Conservation (phyloP, 208 protist genomes). For the Crithidia sp. region DNA sequence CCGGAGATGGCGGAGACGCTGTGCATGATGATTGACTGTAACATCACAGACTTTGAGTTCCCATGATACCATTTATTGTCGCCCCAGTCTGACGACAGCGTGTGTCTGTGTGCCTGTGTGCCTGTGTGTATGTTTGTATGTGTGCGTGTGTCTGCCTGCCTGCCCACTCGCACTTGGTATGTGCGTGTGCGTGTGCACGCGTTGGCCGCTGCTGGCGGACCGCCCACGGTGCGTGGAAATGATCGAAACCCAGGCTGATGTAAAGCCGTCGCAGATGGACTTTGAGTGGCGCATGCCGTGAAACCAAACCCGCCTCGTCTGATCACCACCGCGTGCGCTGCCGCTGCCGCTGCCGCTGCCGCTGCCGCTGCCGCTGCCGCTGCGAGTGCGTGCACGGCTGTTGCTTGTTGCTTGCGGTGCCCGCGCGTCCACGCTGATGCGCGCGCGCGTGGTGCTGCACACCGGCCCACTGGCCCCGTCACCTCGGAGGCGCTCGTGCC, state of each 20-base stretch:
- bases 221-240: neutral
- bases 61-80: slow-evolving; percentile 23
- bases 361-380: too few species aligned
- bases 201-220: neutral
- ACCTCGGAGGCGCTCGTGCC: slow-evolving; percentile 24
- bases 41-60: slow-evolving; percentile 31
- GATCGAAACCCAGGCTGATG: slow-evolving; percentile 12
- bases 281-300: slow-evolving; percentile 4
- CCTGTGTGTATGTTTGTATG: neutral
- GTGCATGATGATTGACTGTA: slow-evolving; percentile 29
- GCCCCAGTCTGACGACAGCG: slow-evolving; percentile 14
- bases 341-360: too few species aligned
- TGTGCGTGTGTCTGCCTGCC: too few species aligned
- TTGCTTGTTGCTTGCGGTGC: neutral
- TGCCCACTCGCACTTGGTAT: too few species aligned
- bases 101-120: neutral
- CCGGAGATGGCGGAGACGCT: too few species aligned
- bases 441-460: neutral
- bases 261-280: slow-evolving; percentile 7
- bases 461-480: slow-evolving; percentile 22
- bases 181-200: too few species aligned
- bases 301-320: slow-evolving; percentile 6
- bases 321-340: neutral
- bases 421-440: neutral
- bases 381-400: slow-evolving; percentile 2